A percentile compares a stretch with the other conserved stretches of the same genome.
phyloP scores from a whole-genome alignment of 140 eudicot genomes.

The Erigeron philadelphicus region DNA sequence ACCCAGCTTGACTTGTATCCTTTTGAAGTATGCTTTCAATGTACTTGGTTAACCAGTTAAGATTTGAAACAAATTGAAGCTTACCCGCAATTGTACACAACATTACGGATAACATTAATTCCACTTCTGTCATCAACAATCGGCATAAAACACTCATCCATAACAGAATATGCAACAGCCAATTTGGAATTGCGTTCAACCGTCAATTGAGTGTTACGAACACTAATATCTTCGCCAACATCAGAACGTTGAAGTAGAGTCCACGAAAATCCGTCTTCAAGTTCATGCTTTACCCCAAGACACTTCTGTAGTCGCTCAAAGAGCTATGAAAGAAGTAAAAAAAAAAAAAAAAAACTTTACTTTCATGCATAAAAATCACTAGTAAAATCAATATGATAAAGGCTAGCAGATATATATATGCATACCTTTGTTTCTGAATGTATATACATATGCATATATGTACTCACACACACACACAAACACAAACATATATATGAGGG shows the following conservation, averaged over 20 bases:
- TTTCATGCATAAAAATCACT: constrained; percentile 15
- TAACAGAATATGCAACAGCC: constrained; percentile 70
- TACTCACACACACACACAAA: no score
- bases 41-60: not conserved
- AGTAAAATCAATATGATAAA: not conserved
- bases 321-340: constrained; percentile 37
- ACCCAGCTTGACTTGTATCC: not conserved
- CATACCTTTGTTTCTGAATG: no score
- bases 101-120: constrained; percentile 49
- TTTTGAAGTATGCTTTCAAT: not conserved
- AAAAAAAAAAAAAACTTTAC: not conserved
- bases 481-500: no score
- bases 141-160: constrained; percentile 95
- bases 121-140: constrained; percentile 76
- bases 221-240: constrained; percentile 33
- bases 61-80: constrained; percentile 11
- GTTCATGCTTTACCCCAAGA: constrained; percentile 64
- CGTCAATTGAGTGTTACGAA: constrained; percentile 25
- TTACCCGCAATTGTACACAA: constrained; percentile 81
- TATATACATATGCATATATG: no score
- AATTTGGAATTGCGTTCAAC: constrained; percentile 70
- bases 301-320: constrained; percentile 46
- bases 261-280: constrained; percentile 76
- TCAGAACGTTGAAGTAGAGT: constrained; percentile 62
- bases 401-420: not conserved